Base-by-base conservation (phyloP, 441 rosid species). In the Euphorbia celastroides region DNA sequence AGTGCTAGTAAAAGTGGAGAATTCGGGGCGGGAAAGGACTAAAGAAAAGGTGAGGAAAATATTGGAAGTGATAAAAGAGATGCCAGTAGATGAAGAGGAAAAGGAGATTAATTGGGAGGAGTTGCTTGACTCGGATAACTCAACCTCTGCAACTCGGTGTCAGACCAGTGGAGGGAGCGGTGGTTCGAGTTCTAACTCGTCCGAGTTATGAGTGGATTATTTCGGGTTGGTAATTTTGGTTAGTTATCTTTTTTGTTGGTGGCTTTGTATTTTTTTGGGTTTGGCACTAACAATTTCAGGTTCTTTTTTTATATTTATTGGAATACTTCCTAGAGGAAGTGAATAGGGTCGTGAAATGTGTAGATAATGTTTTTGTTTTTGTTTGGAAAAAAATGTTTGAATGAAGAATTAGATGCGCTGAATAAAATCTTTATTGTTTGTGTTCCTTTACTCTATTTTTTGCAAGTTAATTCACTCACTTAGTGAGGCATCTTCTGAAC, bases 31-130 rank as follows among this genome's bases (percentile, higher is more conserved):
- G 41, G 89, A 83, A 65, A 66, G 74, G 22, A 74, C 79, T 1
- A 83, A 67, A 70, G 82, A 76, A 71, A 79, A 78, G 76, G 83
- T 75, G 23, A 82, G 42, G 69, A 60, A 69, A 50, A 69, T 86
- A 42, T 36, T 84, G 74, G 81, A 85, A 71, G 61, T 79, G 74
- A 71, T 86, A 81, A 81, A 78, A 31, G 66, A 56, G 20, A 72
- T 38, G 19, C 69, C 28, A 3, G 89, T 73, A 56, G 81, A 57
- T 54, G 86, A 75, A 42, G 76, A 77, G 20, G 90, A 77, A 7
- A 48, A 48, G 8, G 84, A 74, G 56, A 70, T 84, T 68, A 87
- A 85, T 72, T 93, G 98, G 98, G 96, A 88, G 70, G 88, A 79
- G 12, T 66, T 88, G 80, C 84, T 90, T 5, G 85, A 83, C 56